Evolutionary conservation across 768 basidiomycete genomes (phyloP).

Genomic region (Auriscalpium microsporum): DNA sequence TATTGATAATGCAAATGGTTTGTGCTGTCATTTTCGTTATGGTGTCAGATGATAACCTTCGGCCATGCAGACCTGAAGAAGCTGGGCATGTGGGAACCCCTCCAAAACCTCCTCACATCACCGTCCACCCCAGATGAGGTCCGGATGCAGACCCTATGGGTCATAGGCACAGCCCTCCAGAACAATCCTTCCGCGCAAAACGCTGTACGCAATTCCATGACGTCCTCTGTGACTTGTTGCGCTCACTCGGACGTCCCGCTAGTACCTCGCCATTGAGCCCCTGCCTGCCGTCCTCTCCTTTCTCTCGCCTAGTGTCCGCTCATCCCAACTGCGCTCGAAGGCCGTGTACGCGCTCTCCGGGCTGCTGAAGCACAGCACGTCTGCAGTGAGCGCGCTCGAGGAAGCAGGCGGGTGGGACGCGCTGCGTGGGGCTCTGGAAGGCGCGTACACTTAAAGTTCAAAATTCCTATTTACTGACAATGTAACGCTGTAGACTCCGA

Average conservation of each 20-base stretch:
- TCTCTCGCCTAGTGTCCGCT: slow-evolving; percentile 44
- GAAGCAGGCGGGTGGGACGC: slow-evolving; percentile 55
- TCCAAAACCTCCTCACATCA: slow-evolving; percentile 55
- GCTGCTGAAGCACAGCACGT: slow-evolving; percentile 65
- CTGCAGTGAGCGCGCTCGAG: slow-evolving; percentile 50
- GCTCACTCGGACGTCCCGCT: not conserved
- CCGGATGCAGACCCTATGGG: slow-evolving; percentile 69
- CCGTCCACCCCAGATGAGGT: slow-evolving; percentile 49
- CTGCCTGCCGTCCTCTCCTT: slow-evolving; percentile 55
- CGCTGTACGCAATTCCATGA: slow-evolving; percentile 39
- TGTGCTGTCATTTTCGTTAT: not conserved
- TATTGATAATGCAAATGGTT: slow-evolving; percentile 88
- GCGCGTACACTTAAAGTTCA: slow-evolving; percentile 25
- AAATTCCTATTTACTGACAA: not conserved
- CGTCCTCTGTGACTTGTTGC: not conserved
- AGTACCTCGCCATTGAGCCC: slow-evolving; percentile 63
- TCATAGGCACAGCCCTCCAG: slow-evolving; percentile 82
- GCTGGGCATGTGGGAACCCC: slow-evolving; percentile 69
- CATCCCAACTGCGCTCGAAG: slow-evolving; percentile 59
- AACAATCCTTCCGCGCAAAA: slow-evolving; percentile 83
- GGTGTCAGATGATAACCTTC: not conserved
- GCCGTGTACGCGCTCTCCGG: slow-evolving; percentile 78
- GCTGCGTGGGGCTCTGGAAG: slow-evolving; percentile 52
- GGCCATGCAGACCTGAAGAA: slow-evolving; percentile 55
- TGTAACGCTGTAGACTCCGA: slow-evolving; percentile 56